A percentile compares a stretch with the other conserved stretches of the same genome.
These are phyloP conservation scores for Tylopilus rubrobrunneus DNA, from an alignment of 768 basidiomycete species.

Conservation along the genomic window DNA sequence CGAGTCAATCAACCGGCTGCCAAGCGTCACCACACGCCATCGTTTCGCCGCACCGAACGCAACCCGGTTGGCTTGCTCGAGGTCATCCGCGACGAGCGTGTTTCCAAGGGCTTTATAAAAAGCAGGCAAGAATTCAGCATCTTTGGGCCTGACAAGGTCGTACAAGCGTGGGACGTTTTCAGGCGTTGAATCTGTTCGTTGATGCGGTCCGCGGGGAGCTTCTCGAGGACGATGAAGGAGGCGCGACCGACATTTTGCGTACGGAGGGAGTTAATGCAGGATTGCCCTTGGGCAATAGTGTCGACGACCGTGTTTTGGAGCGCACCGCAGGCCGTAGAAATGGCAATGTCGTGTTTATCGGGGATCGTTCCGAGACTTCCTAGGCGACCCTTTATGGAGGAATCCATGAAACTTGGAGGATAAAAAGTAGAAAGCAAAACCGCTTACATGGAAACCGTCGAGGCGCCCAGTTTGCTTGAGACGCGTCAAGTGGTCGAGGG, in stretches of 20 bases:
- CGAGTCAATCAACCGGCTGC: slow-evolving; percentile 89
- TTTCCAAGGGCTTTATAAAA: slow-evolving; percentile 87
- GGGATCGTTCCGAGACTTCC: slow-evolving; percentile 93
- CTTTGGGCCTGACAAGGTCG: slow-evolving; percentile 93
- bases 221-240: slow-evolving; percentile 89
- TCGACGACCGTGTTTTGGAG: slow-evolving; percentile 93
- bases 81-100: slow-evolving; percentile 87
- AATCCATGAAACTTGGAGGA: neutral
- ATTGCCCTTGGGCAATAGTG: slow-evolving; percentile 84
- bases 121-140: slow-evolving; percentile 73
- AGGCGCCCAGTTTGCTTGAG: slow-evolving; percentile 78
- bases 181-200: slow-evolving; percentile 62
- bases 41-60: slow-evolving; percentile 69
- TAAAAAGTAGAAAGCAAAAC: neutral
- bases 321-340: slow-evolving; percentile 83
- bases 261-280: slow-evolving; percentile 89
- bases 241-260: slow-evolving; percentile 89
- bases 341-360: slow-evolving; percentile 93
- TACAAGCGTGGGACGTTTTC: slow-evolving; percentile 90
- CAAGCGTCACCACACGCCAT: slow-evolving; percentile 92
- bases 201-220: slow-evolving; percentile 49
- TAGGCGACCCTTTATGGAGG: slow-evolving; percentile 77
- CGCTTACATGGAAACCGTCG: slow-evolving; percentile 86
- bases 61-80: slow-evolving; percentile 93
- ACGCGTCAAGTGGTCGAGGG: slow-evolving; percentile 76